Percentiles rank a stretch among this genome's conserved stretches.
These are phyloP conservation scores for Melocanna baccifera DNA, from an alignment of 176 grass and related monocot species.

Conservation along the genomic window DNA sequence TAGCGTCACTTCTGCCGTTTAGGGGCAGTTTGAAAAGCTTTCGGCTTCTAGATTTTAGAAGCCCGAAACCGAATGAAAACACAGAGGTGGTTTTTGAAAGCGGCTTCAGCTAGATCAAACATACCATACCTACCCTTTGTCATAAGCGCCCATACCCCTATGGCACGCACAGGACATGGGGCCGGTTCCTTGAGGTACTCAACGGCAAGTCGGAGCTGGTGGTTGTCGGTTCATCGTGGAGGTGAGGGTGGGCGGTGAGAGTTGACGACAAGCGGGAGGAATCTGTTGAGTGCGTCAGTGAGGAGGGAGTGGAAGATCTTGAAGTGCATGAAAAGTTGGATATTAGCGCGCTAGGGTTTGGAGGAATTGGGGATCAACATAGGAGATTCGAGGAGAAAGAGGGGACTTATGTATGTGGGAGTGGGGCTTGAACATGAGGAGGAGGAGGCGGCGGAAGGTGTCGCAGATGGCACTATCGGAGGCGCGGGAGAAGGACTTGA, in stretches of 20 bases:
- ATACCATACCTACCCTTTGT: no score
- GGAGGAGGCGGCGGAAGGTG: constrained; percentile 54
- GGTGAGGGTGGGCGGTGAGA: constrained; percentile 61
- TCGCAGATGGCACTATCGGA: constrained; percentile 54
- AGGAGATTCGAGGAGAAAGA: background rate
- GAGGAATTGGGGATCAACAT: background rate
- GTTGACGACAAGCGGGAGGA: constrained; percentile 70
- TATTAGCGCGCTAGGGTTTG: constrained; percentile 21
- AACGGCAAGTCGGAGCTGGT: no score
- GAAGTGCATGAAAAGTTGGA: constrained; percentile 80
- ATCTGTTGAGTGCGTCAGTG: no score
- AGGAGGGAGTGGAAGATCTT: constrained; percentile 62
- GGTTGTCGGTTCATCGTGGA: no score
- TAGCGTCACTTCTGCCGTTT: no score
- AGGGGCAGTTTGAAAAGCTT: no score
- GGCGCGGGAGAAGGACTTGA: constrained; percentile 64
- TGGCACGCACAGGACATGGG: no score
- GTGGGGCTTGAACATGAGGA: constrained; percentile 81
- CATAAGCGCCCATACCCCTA: no score
- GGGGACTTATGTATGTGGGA: constrained; percentile 51
- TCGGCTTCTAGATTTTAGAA: no score
- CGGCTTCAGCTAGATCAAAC: no score
- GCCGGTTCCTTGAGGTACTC: no score
- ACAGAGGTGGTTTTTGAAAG: fast-evolving
- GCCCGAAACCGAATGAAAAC: no score